Evolutionary conservation across 306 rosid species (phyloP).

Genomic region (Corylus heterophylla): DNA sequence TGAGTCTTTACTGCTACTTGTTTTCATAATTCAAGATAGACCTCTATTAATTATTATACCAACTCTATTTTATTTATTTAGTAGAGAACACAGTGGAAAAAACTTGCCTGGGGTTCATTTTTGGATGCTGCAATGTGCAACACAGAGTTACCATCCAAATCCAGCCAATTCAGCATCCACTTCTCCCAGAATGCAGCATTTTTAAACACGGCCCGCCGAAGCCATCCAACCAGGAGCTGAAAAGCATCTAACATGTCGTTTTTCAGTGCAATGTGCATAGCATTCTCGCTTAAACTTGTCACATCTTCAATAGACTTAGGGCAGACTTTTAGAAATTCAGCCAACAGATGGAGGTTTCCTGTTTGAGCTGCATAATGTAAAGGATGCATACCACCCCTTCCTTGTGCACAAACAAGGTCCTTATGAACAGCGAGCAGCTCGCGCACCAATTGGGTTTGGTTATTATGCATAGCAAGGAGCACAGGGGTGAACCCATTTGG

Average conservation of each 20-base stretch:
- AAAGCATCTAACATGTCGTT: neutral
- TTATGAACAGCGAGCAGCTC: too few relatives aligned
- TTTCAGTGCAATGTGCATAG: neutral
- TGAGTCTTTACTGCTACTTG: too few relatives aligned
- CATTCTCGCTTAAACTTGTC: neutral
- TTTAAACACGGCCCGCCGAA: neutral
- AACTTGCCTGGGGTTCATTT: constrained; percentile 19
- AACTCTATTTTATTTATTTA: too few relatives aligned
- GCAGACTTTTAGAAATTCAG: neutral
- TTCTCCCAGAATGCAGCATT: neutral
- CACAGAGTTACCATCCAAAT: constrained; percentile 34
- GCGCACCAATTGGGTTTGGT: too few relatives aligned
- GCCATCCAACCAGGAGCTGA: neutral
- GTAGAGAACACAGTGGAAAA: neutral
- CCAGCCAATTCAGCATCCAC: neutral
- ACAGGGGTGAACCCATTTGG: too few relatives aligned
- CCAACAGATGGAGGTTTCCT: neutral
- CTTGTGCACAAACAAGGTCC: neutral
- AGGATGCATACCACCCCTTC: neutral
- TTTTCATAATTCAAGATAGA: too few relatives aligned
- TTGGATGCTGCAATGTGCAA: constrained; percentile 36
- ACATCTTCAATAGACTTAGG: neutral
- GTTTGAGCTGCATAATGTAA: neutral
- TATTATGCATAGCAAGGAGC: too few relatives aligned
- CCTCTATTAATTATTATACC: too few relatives aligned